Conservation (phyloP, 441 rosid genomes). For the Bocquillonia castaneifolia region DNA sequence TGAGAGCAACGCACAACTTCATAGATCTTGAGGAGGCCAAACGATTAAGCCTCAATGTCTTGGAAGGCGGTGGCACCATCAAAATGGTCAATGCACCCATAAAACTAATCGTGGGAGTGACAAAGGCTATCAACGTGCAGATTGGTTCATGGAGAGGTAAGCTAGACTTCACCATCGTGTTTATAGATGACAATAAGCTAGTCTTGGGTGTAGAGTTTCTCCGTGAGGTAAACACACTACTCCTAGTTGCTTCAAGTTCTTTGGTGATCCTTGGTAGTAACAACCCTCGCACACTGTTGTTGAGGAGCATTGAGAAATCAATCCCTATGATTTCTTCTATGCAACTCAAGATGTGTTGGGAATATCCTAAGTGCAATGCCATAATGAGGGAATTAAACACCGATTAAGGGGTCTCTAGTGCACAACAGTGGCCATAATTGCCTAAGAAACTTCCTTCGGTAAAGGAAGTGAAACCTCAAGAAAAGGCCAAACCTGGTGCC, state of each 20-base stretch:
- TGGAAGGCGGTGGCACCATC: neutral
- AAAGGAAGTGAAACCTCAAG: no score
- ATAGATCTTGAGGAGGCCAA: neutral
- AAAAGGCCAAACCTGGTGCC: no score
- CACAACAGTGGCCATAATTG: no score
- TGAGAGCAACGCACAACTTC: neutral
- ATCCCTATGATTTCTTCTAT: no score
- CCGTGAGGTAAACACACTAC: neutral
- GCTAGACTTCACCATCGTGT: neutral
- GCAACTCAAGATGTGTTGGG: no score
- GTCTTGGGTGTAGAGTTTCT: neutral
- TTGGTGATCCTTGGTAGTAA: no score
- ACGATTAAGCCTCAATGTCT: neutral
- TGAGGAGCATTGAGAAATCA: no score
- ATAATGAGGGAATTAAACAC: no score
- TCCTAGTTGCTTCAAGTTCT: neutral
- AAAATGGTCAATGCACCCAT: neutral
- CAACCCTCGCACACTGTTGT: no score
- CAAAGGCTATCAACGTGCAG: neutral
- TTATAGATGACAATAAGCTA: neutral
- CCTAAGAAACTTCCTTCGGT: no score
- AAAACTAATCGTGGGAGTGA: neutral
- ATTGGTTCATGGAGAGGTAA: neutral
- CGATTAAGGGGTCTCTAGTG: no score
- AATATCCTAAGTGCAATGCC: no score